Base-by-base conservation (phyloP, 768 basidiomycete species). In the Cubamyces lactineus region DNA sequence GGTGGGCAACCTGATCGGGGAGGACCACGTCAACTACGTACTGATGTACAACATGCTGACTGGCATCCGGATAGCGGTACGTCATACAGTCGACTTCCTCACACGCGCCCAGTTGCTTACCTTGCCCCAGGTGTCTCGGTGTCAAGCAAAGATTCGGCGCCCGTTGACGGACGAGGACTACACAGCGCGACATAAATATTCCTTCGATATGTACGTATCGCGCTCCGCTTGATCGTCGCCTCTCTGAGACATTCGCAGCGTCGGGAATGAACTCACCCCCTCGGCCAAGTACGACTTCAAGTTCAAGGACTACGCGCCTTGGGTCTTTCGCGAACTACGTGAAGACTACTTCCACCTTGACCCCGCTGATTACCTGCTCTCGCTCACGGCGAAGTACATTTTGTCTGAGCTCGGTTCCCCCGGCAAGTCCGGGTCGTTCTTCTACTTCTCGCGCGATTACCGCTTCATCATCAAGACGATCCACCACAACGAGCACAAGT, bases 31-130 rank as follows among this genome's bases (percentile, higher is more conserved):
- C 74, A 99, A 99, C 79, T 99, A 98, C 68, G 92, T 98, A 61
- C 78, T 99, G 70, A 98, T 98, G 97, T 99, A 98, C 79, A 98
- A 99, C 79, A 99, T 99, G 97, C 82, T 99, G 70, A 99, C 97
- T 4, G 97, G 97, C 5, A 99, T 99, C 63, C 86, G 97, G 43
- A 94, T 95, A 67, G 96, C 89, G 28, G 96, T 94, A 69, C 71
- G 90, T 81, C 13, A 34, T 34, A 34, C 5, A 6, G 34, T 16
- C 4, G 21, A 13, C n/a, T 47, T 38, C 45, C 54, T 39, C 63
- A 23, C 39, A 24, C 43, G 9, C 40, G 21, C 30, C 38, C 12
- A 5, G 40, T 13, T 15, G 43, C 17, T 41, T 53, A 39, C 51
- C 43, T 40, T n/a, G 17, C 61, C 26, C 24, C 71, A 94, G 92